These are phyloP conservation scores for Phytophthora melonis DNA, from an alignment of 352 stramenopile species.

Conservation along the genomic window DNA sequence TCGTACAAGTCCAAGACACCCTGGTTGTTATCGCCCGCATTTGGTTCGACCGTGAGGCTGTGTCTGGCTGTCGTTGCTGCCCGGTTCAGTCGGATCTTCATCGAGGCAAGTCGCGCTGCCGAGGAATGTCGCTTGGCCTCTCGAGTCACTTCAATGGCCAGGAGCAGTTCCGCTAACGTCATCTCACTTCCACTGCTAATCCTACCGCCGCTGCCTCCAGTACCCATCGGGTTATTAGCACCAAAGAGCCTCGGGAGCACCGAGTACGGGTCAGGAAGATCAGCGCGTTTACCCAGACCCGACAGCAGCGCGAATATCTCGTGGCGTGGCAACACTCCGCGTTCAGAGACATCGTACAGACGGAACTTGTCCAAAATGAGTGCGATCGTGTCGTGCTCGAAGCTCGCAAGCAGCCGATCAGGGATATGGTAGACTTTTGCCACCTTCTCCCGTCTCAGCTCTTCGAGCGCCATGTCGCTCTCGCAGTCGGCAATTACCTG, in stretches of 20 bases:
- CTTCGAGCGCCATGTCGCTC: conserved; percentile 36
- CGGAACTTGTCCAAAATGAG: conserved; percentile 47
- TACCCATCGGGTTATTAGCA: neutral
- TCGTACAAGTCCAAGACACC: neutral
- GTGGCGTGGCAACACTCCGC: conserved; percentile 42
- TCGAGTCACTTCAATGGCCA: conserved; percentile 34
- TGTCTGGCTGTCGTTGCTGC: conserved; percentile 5
- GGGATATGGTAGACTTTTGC: conserved; percentile 40
- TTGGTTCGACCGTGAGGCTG: neutral
- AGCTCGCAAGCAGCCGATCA: conserved; percentile 35
- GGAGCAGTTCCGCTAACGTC: conserved; percentile 39
- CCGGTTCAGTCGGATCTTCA: conserved; percentile 14
- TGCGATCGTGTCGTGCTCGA: conserved; percentile 39
- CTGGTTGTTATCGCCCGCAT: neutral
- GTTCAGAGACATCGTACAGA: conserved; percentile 55
- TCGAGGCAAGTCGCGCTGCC: conserved; percentile 12
- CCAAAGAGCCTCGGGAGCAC: conserved; percentile 39
- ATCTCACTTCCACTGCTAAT: conserved; percentile 14
- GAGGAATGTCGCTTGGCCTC: conserved; percentile 21
- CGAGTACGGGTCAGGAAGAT: conserved; percentile 56
- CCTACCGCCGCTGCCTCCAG: neutral
- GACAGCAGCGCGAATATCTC: conserved; percentile 56
- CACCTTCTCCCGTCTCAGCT: conserved; percentile 27
- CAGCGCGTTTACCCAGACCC: conserved; percentile 39
- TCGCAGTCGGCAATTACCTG: conserved; percentile 48